Conservation (phyloP, 2,329 filamentous ascomycete species). For the Dactylonectria macrodidyma region DNA sequence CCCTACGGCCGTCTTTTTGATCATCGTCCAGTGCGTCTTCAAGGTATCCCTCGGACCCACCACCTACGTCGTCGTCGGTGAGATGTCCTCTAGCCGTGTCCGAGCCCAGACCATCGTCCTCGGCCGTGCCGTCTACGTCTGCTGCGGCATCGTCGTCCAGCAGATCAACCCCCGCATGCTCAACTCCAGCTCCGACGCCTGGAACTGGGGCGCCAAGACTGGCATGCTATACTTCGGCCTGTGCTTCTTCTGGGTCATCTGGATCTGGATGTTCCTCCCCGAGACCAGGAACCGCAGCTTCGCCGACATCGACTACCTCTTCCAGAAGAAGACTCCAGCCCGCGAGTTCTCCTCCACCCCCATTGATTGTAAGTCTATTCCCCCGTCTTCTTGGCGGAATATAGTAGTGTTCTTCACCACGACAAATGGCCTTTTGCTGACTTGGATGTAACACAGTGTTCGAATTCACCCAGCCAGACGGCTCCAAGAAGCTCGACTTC, state of each 20-base stretch:
- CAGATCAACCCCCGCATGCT: conserved; percentile 63
- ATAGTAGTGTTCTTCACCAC: neutral
- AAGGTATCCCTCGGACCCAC: conserved; percentile 65
- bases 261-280: conserved; percentile 67
- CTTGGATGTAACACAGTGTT: conserved; percentile 13
- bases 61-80: conserved; percentile 85
- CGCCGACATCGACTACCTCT: conserved; percentile 70
- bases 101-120: conserved; percentile 62
- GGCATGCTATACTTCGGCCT: conserved; percentile 63
- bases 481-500: neutral
- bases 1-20: conserved; percentile 43
- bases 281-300: conserved; percentile 69
- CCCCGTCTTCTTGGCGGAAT: neutral
- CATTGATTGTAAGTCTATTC: conserved; percentile 14
- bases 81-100: conserved; percentile 62
- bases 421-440: neutral
- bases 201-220: conserved; percentile 63
- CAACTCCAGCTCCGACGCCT: conserved; percentile 58
- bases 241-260: conserved; percentile 61
- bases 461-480: conserved; percentile 1
- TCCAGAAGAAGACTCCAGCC: conserved; percentile 60
- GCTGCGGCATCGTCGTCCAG: conserved; percentile 56
- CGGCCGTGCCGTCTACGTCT: conserved; percentile 59
- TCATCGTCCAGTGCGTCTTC: conserved; percentile 69
- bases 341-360: conserved; percentile 53